Conservation (phyloP, 192 early-diverging fungal species). For the Entomortierella parvispora region DNA sequence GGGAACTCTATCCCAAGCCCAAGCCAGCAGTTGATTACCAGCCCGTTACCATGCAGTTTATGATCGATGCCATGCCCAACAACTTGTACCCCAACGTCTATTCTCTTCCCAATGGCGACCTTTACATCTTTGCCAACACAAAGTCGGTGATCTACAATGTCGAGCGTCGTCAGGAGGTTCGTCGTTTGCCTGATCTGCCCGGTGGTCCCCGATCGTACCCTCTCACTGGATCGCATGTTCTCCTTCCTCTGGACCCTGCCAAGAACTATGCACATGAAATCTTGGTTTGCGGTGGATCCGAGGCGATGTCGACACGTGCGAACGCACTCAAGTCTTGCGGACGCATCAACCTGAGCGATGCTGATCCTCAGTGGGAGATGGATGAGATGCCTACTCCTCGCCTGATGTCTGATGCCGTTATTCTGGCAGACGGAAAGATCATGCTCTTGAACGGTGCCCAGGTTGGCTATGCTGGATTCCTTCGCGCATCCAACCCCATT, state of each 20-base stretch:
- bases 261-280: constrained; percentile 67
- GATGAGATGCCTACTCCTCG: constrained; percentile 57
- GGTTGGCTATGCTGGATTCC: constrained; percentile 61
- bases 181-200: constrained; percentile 56
- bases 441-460: constrained; percentile 66
- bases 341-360: constrained; percentile 53
- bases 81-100: constrained; percentile 54
- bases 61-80: constrained; percentile 59
- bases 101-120: constrained; percentile 49
- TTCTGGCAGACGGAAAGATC: constrained; percentile 61
- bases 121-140: constrained; percentile 54
- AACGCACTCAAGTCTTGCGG: constrained; percentile 55
- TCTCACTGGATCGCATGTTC: constrained; percentile 60
- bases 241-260: constrained; percentile 65
- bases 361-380: constrained; percentile 59
- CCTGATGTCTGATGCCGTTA: constrained; percentile 58
- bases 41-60: constrained; percentile 50
- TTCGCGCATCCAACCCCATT: constrained; percentile 57
- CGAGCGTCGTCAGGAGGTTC: constrained; percentile 14
- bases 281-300: constrained; percentile 68
- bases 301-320: constrained; percentile 38
- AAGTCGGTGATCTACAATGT: constrained; percentile 39
- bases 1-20: constrained; percentile 52
- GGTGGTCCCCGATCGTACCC: constrained; percentile 63
- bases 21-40: constrained; percentile 13